Percentiles rank a stretch among this genome's conserved stretches.
phyloP scores from a whole-genome alignment of 129 eudicot species.

The Silybum marianum region DNA sequence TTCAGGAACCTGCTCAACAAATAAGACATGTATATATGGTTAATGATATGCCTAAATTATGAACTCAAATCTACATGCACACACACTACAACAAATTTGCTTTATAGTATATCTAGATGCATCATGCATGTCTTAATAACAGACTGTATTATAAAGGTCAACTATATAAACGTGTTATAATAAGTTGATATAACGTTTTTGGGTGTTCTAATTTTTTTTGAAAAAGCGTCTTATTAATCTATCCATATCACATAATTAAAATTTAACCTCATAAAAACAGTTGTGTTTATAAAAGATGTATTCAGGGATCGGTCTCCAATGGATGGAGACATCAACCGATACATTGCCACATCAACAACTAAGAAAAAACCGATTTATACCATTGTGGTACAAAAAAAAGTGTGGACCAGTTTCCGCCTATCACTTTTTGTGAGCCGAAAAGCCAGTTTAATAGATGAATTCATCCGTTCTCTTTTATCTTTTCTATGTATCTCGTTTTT shows the following conservation, averaged over 20 bases:
- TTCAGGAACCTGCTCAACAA: constrained; percentile 3
- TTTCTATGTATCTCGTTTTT: too few species aligned
- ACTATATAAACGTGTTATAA: too few species aligned
- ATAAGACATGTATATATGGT: not conserved
- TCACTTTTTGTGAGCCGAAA: too few species aligned
- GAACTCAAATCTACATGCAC: not conserved
- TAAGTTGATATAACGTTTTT: too few species aligned
- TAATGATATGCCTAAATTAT: too few species aligned
- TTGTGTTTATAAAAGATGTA: too few species aligned
- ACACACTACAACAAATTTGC: too few species aligned
- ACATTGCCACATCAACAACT: not conserved
- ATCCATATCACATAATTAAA: too few species aligned
- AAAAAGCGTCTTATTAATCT: not conserved
- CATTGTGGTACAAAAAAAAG: not conserved
- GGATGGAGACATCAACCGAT: not conserved
- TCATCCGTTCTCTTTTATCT: not conserved
- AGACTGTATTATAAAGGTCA: not conserved
- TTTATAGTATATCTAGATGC: too few species aligned
- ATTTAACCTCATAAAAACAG: not conserved
- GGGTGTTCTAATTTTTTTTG: not conserved
- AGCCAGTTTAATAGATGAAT: too few species aligned
- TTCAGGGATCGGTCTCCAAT: not conserved
- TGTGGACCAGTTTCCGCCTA: not conserved
- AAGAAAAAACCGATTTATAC: too few species aligned
- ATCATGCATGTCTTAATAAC: not conserved